Base-by-base conservation (phyloP, 2,329 filamentous ascomycete species). In the Phialophora tarda region DNA sequence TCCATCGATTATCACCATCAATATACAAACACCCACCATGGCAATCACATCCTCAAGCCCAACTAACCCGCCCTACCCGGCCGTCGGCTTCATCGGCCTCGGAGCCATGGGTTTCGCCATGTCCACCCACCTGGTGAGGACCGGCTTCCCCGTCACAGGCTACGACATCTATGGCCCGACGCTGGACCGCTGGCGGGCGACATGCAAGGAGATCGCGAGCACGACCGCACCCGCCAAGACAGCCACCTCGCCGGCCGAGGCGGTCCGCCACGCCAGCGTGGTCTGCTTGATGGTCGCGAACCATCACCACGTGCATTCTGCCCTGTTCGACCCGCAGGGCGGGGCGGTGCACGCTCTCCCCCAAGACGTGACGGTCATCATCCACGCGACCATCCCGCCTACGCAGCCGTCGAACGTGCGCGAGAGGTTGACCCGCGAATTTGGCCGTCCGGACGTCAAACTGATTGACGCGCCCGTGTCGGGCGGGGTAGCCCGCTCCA, bases 91-190 rank as follows among this genome's bases (percentile, higher is more conserved):
- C 78, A 88, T 90, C 69, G 90, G 90, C 81, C 88, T 93, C 2
- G 90, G 90, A 64, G 90, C 90, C 78, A 92, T 92, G 90, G 90
- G 90, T 75, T 90, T 91, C 76, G 90, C 90, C 75, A 92, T 93
- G 90, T 90, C 90, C 69, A 90, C 86, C 66, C 85, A 92, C 75
- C 85, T 93, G 54, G 81, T 92, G 73, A 86, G 87, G 71, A 79
- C 85, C 69, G 88, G 88, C 65, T 91, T 89, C 77, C 67, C 80
- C 28, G 89, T 92, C 26, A 88, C 86, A 24, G 90, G 90, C 63
- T 92, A 88, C 75, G 90, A 93, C 74, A 85, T 92, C 48, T 91
- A 86, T 79, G 80, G 81, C 2, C 87, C 89, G 5, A 88, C 89
- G 0, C 83, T 92, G 38, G 85, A 89, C 63, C 85, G 84, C 24